Conservation (phyloP, 2,329 filamentous ascomycete genomes). For the Colletotrichum truncatum region DNA sequence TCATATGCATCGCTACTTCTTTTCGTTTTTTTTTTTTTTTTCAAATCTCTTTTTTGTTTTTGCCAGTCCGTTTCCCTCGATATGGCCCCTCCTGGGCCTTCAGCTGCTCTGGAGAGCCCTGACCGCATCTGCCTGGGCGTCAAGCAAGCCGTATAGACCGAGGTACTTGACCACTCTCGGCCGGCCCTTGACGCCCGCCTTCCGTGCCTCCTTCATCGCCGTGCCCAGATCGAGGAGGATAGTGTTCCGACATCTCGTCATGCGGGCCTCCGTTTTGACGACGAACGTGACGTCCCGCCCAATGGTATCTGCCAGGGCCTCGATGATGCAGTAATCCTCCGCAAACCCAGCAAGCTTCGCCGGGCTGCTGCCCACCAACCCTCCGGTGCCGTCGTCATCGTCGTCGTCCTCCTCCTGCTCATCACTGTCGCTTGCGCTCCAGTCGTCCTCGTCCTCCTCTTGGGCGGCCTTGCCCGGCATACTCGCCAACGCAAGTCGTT, state of each 20-base stretch:
- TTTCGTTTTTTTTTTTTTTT: too few species aligned
- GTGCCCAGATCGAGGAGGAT: conserved; percentile 64
- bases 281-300: conserved; percentile 60
- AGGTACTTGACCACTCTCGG: conserved; percentile 60
- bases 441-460: conserved; percentile 52
- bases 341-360: conserved; percentile 56
- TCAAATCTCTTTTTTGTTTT: too few species aligned
- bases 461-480: conserved; percentile 38
- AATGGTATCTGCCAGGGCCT: conserved; percentile 52
- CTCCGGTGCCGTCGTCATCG: conserved; percentile 35
- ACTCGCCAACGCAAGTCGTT: conserved; percentile 64
- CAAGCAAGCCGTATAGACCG: conserved; percentile 60
- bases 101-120: conserved; percentile 54
- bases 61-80: conserved; percentile 25
- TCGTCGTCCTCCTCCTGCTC: conserved; percentile 39
- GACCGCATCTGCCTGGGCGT: conserved; percentile 62
- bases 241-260: conserved; percentile 63
- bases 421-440: conserved; percentile 40
- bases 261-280: conserved; percentile 60
- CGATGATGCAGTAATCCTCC: conserved; percentile 53
- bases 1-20: conserved; percentile 37
- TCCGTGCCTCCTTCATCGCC: conserved; percentile 55
- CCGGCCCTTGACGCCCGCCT: conserved; percentile 52
- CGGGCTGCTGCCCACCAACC: conserved; percentile 55
- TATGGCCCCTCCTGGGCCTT: too few species aligned